These are phyloP conservation scores for Chaetoceros tenuissimus DNA, from an alignment of 108 stramenopile genomes.

Conservation along the genomic window DNA sequence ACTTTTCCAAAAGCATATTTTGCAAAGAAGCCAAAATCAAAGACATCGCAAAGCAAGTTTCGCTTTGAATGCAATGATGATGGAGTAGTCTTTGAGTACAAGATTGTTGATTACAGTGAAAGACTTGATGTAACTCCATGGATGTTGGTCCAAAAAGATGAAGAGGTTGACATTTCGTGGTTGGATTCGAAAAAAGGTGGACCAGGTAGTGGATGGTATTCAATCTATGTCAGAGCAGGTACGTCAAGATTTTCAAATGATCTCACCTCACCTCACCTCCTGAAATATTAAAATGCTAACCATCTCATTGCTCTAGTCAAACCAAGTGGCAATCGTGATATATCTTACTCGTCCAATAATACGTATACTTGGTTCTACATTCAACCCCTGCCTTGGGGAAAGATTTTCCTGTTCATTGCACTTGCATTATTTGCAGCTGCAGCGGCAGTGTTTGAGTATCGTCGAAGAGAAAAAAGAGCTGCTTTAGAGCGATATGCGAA, in stretches of 20 bases:
- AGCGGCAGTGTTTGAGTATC: slow-evolving; percentile 58
- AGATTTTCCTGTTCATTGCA: slow-evolving; percentile 16
- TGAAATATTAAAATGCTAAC: too few relatives aligned
- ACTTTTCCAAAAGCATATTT: slow-evolving; percentile 51
- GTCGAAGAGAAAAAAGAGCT: slow-evolving; percentile 43
- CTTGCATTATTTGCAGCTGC: slow-evolving; percentile 25
- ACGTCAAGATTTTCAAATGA: neutral
- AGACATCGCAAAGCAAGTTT: slow-evolving; percentile 29
- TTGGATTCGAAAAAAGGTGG: slow-evolving; percentile 56
- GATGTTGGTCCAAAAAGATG: slow-evolving; percentile 32
- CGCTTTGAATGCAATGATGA: slow-evolving; percentile 31
- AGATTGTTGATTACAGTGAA: slow-evolving; percentile 42
- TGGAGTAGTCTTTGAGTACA: slow-evolving; percentile 63
- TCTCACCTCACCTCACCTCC: too few relatives aligned
- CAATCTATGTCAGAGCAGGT: slow-evolving; percentile 42
- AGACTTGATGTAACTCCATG: slow-evolving; percentile 42
- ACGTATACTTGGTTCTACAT: slow-evolving; percentile 72
- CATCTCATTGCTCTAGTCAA: too few relatives aligned
- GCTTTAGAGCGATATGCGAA: slow-evolving; percentile 59
- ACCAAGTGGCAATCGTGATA: slow-evolving; percentile 60
- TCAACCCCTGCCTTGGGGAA: slow-evolving; percentile 57
- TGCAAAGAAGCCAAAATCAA: slow-evolving; percentile 24
- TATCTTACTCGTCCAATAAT: slow-evolving; percentile 44
- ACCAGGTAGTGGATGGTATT: slow-evolving; percentile 69
- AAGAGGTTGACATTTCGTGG: slow-evolving; percentile 44